Conservation (phyloP, 2,329 filamentous ascomycete species). For the Fusarium pseudocircinatum region DNA sequence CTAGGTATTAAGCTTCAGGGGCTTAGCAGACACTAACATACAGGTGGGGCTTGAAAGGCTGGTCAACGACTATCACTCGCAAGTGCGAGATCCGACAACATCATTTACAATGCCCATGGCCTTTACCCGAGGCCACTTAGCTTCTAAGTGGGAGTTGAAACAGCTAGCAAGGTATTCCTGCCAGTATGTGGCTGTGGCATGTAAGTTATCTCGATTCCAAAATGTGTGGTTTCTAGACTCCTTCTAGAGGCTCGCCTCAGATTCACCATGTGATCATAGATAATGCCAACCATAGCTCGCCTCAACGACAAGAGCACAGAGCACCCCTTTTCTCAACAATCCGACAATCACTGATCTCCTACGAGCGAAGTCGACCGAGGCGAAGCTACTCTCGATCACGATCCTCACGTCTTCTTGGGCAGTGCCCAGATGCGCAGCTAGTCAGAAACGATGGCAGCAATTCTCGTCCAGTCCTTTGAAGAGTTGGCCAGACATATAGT, state of each 20-base stretch:
- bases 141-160: neutral
- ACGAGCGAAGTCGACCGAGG: neutral
- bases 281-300: neutral
- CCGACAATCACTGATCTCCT: neutral
- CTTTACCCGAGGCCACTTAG: neutral
- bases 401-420: neutral
- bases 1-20: neutral
- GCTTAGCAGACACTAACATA: slow-evolving; percentile 2
- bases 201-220: neutral
- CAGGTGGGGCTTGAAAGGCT: slow-evolving; percentile 14
- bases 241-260: neutral
- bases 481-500: neutral
- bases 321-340: neutral
- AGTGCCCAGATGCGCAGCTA: neutral
- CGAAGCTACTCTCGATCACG: neutral
- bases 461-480: neutral
- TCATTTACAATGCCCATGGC: neutral
- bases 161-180: neutral
- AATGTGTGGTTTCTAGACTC: neutral
- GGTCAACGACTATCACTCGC: neutral
- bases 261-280: neutral
- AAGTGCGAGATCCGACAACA: neutral
- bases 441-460: neutral
- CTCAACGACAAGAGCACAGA: neutral
- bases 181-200: neutral